phyloP scores from a whole-genome alignment of 176 grass and related monocot species.

The Poa pratensis region DNA sequence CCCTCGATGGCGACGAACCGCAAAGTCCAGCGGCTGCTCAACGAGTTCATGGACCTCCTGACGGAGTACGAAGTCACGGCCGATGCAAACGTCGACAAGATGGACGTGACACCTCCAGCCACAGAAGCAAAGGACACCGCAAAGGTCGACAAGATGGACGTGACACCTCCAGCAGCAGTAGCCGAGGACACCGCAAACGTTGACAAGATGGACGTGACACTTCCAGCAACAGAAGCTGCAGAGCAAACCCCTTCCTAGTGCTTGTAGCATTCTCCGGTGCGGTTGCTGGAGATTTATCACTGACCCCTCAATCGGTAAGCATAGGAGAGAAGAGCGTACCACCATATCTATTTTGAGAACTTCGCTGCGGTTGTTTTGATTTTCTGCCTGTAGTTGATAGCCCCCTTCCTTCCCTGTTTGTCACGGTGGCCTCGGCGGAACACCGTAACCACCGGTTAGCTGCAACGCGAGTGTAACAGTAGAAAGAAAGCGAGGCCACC shows the following conservation, averaged over 20 bases:
- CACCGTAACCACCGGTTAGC: constrained; percentile 8
- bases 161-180: neutral
- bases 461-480: constrained; percentile 56
- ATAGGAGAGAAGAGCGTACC: constrained; percentile 40
- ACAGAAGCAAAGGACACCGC: neutral
- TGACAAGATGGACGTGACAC: constrained; percentile 36
- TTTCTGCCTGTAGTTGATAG: constrained; percentile 44
- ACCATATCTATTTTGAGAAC: constrained; percentile 24
- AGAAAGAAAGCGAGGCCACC: constrained; percentile 43
- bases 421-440: too few relatives aligned
- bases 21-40: constrained; percentile 89
- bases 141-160: neutral
- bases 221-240: neutral
- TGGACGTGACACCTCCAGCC: constrained; percentile 3
- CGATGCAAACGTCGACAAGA: constrained; percentile 47
- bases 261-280: constrained; percentile 2
- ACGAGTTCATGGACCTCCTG: constrained; percentile 94
- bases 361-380: constrained; percentile 20
- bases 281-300: constrained; percentile 38
- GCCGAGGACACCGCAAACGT: constrained; percentile 15
- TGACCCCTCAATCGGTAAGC: constrained; percentile 51
- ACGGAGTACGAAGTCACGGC: constrained; percentile 62
- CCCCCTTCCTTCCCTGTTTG: too few relatives aligned
- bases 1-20: constrained; percentile 88
- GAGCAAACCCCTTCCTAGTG: constrained; percentile 10